phyloP scores from a whole-genome alignment of 1,284 basidiomycete species.

The Microbotryum saponariae region DNA sequence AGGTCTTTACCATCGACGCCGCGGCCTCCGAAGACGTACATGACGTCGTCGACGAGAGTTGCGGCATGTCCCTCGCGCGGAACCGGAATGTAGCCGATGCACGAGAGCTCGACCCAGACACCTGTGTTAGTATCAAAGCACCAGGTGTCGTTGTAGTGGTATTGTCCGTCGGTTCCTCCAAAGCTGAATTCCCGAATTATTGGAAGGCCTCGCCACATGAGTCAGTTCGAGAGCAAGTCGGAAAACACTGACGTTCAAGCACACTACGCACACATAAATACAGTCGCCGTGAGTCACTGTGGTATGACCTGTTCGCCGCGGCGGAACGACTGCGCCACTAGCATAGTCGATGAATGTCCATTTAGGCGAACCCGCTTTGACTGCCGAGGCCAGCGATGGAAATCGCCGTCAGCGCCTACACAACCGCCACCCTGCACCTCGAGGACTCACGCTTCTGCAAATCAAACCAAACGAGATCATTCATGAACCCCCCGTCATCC shows the following conservation, averaged over 20 bases:
- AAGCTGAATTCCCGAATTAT: slow-evolving; percentile 53
- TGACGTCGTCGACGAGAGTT: slow-evolving; percentile 91
- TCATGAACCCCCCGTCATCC: slow-evolving; percentile 71
- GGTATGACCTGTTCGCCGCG: slow-evolving; percentile 85
- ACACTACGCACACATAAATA: slow-evolving; percentile 65
- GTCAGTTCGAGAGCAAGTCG: not conserved
- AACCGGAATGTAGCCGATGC: slow-evolving; percentile 95
- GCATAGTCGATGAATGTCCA: slow-evolving; percentile 37
- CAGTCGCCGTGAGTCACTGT: slow-evolving; percentile 78
- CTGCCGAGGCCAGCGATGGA: slow-evolving; percentile 42
- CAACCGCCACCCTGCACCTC: not conserved
- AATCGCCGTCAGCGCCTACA: not conserved
- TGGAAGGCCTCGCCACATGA: not conserved
- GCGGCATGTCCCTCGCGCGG: slow-evolving; percentile 96
- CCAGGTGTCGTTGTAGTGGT: slow-evolving; percentile 99
- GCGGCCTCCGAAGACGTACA: slow-evolving; percentile 95
- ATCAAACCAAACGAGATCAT: slow-evolving; percentile 96
- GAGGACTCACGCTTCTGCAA: slow-evolving; percentile 70
- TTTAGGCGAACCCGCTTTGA: slow-evolving; percentile 40
- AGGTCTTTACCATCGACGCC: slow-evolving; percentile 96
- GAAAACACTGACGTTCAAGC: no score
- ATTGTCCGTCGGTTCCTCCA: slow-evolving; percentile 95
- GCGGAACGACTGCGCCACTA: slow-evolving; percentile 74
- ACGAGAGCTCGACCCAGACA: slow-evolving; percentile 85
- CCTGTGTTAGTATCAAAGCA: slow-evolving; percentile 76